phyloP scores from a whole-genome alignment of 1,284 basidiomycete genomes.

The Takashimella tepidaria region DNA sequence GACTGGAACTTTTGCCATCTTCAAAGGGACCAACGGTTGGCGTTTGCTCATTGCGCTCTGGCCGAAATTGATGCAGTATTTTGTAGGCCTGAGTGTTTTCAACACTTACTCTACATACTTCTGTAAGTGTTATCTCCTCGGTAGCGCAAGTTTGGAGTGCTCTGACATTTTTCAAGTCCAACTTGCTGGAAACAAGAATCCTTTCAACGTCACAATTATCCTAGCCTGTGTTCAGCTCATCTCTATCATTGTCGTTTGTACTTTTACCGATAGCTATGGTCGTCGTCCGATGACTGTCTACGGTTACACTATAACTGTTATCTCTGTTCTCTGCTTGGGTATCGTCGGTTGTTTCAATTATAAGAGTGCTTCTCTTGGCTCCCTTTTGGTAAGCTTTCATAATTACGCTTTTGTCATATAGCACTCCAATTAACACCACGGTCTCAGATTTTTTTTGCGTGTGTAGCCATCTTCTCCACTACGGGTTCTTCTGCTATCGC shows the following conservation, averaged over 20 bases:
- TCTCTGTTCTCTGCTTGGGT: conserved; percentile 24
- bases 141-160: background rate
- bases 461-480: conserved; percentile 18
- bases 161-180: conserved; percentile 13
- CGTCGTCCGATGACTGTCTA: conserved; percentile 28
- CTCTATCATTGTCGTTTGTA: conserved; percentile 11
- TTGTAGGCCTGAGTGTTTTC: conserved; percentile 21
- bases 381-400: conserved; percentile 13
- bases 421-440: background rate
- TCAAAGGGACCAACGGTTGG: conserved; percentile 25
- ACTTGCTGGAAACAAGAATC: conserved; percentile 28
- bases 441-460: conserved; percentile 21
- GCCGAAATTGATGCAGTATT: conserved; percentile 29
- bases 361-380: conserved; percentile 17
- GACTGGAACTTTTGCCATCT: conserved; percentile 16
- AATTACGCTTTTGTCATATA: background rate
- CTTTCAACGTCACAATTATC: conserved; percentile 33
- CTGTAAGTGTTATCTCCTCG: conserved; percentile 9
- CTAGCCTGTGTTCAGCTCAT: conserved; percentile 28
- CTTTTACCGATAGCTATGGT: conserved; percentile 20
- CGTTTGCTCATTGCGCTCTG: conserved; percentile 28
- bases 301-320: conserved; percentile 20
- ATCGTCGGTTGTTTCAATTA: conserved; percentile 33
- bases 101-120: conserved; percentile 26
- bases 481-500: conserved; percentile 19